Evolutionary conservation across 371 early-diverging fungal species (phyloP).

Genomic region (Mucor plumbeus): DNA sequence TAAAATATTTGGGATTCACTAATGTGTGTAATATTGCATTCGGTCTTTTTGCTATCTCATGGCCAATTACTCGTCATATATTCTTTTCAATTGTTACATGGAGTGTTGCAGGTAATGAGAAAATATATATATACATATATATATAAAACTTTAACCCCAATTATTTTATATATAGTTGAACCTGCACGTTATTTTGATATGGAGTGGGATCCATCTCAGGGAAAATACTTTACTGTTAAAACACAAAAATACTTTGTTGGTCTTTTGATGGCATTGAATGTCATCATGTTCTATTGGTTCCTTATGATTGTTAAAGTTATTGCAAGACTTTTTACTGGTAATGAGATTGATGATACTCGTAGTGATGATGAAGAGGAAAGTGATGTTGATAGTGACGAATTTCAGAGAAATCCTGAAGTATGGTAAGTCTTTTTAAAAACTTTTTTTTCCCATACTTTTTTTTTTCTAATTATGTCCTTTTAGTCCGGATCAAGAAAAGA

Average conservation of each 20-base stretch:
- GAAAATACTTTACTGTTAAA: conserved; percentile 51
- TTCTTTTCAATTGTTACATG: conserved; percentile 57
- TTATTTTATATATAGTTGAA: conserved; percentile 31
- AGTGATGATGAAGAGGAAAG: conserved; percentile 58
- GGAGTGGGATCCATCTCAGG: conserved; percentile 62
- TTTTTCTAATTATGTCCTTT: background rate
- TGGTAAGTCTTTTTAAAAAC: conserved; percentile 14
- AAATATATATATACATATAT: no score
- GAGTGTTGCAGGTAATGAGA: conserved; percentile 47
- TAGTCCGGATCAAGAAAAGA: conserved; percentile 12
- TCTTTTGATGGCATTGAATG: conserved; percentile 61
- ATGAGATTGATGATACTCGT: conserved; percentile 66
- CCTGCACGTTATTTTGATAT: conserved; percentile 39
- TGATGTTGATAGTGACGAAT: conserved; percentile 11
- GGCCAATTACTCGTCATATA: conserved; percentile 74
- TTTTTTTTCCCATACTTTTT: background rate
- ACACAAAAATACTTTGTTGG: conserved; percentile 51
- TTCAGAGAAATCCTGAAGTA: conserved; percentile 7
- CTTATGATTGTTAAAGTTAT: conserved; percentile 67
- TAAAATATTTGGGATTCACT: conserved; percentile 69
- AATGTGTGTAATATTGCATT: conserved; percentile 67
- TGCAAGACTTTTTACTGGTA: conserved; percentile 57
- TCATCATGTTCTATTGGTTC: conserved; percentile 75
- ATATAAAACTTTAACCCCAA: no score
- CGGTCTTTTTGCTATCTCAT: conserved; percentile 75